These are phyloP conservation scores for Sonneratia caseolaris DNA, from an alignment of 345 rosid genomes.

Conservation along the genomic window DNA sequence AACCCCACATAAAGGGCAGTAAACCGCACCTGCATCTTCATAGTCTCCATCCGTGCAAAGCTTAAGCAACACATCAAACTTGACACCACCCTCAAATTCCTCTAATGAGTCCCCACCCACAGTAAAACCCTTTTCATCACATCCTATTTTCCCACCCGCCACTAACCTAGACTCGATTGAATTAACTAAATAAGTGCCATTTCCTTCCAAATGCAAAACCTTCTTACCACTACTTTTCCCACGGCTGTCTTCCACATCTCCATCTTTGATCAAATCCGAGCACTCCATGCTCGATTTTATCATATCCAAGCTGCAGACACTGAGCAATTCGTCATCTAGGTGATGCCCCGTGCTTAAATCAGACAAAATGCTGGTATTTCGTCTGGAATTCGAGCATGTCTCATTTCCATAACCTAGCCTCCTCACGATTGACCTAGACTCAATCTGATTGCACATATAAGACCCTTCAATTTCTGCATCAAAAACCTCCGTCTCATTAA, in stretches of 20 bases:
- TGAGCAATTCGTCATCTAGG: constrained; percentile 10
- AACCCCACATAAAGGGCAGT: constrained; percentile 64
- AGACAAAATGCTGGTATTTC: neutral
- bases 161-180: constrained; percentile 55
- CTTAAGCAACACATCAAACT: constrained; percentile 50
- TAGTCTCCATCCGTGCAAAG: constrained; percentile 33
- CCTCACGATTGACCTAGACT: neutral
- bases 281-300: constrained; percentile 60
- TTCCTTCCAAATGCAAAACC: constrained; percentile 14
- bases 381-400: neutral
- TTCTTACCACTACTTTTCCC: constrained; percentile 11
- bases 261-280: constrained; percentile 5
- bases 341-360: constrained; percentile 3
- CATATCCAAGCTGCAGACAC: constrained; percentile 47
- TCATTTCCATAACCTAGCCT: neutral
- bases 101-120: constrained; percentile 15
- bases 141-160: constrained; percentile 12
- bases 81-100: constrained; percentile 30
- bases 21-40: constrained; percentile 20
- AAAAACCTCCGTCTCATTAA: neutral
- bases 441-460: neutral
- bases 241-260: constrained; percentile 1
- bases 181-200: constrained; percentile 32
- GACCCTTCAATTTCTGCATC: neutral
- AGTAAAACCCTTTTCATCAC: constrained; percentile 8